Conservation (phyloP, 1,139 yeast genomes). For the Debaryomycetaceae sp. region DNA sequence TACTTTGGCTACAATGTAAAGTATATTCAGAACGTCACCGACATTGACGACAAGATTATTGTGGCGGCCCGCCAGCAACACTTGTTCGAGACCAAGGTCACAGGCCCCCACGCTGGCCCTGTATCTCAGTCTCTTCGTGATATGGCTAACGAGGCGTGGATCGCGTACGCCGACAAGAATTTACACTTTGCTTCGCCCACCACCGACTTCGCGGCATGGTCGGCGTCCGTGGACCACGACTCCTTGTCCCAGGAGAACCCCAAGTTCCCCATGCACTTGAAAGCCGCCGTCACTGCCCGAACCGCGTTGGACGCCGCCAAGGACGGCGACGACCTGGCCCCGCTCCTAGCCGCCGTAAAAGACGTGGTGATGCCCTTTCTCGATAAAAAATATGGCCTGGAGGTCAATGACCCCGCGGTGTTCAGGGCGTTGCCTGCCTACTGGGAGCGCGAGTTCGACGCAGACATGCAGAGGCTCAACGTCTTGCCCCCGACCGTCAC, state of each 20-base stretch:
- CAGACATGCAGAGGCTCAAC: slow-evolving; percentile 76
- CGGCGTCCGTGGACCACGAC: slow-evolving; percentile 32
- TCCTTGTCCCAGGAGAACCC: slow-evolving; percentile 50
- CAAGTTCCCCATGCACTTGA: slow-evolving; percentile 75
- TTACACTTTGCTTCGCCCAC: slow-evolving; percentile 28
- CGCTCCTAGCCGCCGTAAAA: slow-evolving; percentile 43
- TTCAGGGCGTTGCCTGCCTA: slow-evolving; percentile 75
- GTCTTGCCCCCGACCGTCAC: slow-evolving; percentile 78
- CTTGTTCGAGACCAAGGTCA: slow-evolving; percentile 48
- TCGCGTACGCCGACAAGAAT: slow-evolving; percentile 43
- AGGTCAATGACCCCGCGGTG: slow-evolving; percentile 74
- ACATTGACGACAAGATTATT: slow-evolving; percentile 93
- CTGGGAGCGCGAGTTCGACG: slow-evolving; percentile 81
- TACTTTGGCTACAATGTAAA: slow-evolving; percentile 81
- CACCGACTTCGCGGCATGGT: slow-evolving; percentile 44
- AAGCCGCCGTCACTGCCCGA: slow-evolving; percentile 51
- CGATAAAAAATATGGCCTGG: slow-evolving; percentile 61
- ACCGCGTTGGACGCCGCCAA: slow-evolving; percentile 19
- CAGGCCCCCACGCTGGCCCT: slow-evolving; percentile 12
- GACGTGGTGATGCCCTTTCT: slow-evolving; percentile 67
- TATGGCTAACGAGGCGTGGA: slow-evolving; percentile 34
- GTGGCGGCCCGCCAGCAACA: slow-evolving; percentile 86
- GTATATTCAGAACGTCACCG: slow-evolving; percentile 94
- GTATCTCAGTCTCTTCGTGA: slow-evolving; percentile 27
- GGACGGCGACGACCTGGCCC: slow-evolving; percentile 8